phyloP scores from a whole-genome alignment of 495 filamentous ascomycete species.

The Hyphodiscus hymeniophilus region DNA sequence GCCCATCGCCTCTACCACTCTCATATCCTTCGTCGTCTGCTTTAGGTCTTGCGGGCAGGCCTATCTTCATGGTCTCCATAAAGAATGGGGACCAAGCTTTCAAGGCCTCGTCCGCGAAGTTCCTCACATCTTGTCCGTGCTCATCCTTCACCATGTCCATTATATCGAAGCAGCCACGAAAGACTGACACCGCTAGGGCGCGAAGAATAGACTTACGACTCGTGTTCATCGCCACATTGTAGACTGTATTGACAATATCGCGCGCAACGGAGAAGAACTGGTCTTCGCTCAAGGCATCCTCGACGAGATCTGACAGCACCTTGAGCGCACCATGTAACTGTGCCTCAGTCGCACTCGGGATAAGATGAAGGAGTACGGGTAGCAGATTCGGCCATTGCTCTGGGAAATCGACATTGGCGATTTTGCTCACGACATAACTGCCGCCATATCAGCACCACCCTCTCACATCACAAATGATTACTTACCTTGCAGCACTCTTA shows the following conservation, averaged over 20 bases:
- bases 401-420: constrained; percentile 87
- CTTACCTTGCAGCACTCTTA: constrained; percentile 65
- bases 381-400: constrained; percentile 87
- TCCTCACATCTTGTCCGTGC: constrained; percentile 73
- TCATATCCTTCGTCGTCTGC: constrained; percentile 26
- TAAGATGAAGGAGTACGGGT: constrained; percentile 66
- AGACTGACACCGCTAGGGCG: constrained; percentile 78
- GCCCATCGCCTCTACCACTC: constrained; percentile 22
- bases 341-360: constrained; percentile 58
- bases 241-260: constrained; percentile 74
- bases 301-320: constrained; percentile 82
- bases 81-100: constrained; percentile 84
- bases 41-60: constrained; percentile 49
- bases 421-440: constrained; percentile 89
- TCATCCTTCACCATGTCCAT: constrained; percentile 93
- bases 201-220: constrained; percentile 64
- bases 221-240: constrained; percentile 70
- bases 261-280: constrained; percentile 86
- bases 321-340: constrained; percentile 85
- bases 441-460: background rate
- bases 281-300: constrained; percentile 85
- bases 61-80: constrained; percentile 57
- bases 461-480: background rate
- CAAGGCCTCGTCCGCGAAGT: constrained; percentile 80
- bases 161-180: constrained; percentile 84